Base-by-base conservation (phyloP, 495 filamentous ascomycete species). In the Neurospora sp. region DNA sequence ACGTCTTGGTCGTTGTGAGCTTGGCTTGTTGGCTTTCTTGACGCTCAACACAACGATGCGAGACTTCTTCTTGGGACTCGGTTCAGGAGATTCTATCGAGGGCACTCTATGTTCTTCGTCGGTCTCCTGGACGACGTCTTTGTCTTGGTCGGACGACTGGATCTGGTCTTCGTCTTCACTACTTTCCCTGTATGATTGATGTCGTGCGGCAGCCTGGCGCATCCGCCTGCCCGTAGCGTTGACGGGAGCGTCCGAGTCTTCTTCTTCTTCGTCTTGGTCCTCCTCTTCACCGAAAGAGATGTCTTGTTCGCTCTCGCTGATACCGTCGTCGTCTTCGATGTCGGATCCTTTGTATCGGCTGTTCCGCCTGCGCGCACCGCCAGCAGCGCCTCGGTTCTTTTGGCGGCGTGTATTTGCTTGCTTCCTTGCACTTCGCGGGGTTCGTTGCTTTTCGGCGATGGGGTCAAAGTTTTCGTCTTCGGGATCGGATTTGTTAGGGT, bases 401-500 rank as follows among this genome's bases (percentile, higher is more conserved):
- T 38, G 44, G 42, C 44, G 83, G 7, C 86, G 80, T 69, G 84
- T 82, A 72, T 83, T 82, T 69, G 76, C 77, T 71, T 78, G 78
- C 37, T 80, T 79, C 31, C 77, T 79, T 61, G 81, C 85, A 12
- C 79, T 61, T 61, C 78, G 78, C 5, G 80, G 74, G 9, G 80
- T 35, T 8, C 82, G 80, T 12, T 81, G 77, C 74, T 83, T 83
- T 74, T 85, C 85, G 68, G 76, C 74, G 10, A 76, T 75, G 39
- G 85, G 85, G 61, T 87, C 86, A 80, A 92, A 97, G 79, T 93
- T 93, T 61, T 91, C 90, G 75, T 97, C 94, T 61, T 93, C 89
- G 0, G 93, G 88, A 76, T 97, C 94, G 61, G 93, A 96, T 78
- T 92, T 92, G 83, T 89, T 94, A 31, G 90, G 90, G 80, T 93